phyloP scores from a whole-genome alignment of 2,329 filamentous ascomycete species.

The Fusarium drepaniforme region DNA sequence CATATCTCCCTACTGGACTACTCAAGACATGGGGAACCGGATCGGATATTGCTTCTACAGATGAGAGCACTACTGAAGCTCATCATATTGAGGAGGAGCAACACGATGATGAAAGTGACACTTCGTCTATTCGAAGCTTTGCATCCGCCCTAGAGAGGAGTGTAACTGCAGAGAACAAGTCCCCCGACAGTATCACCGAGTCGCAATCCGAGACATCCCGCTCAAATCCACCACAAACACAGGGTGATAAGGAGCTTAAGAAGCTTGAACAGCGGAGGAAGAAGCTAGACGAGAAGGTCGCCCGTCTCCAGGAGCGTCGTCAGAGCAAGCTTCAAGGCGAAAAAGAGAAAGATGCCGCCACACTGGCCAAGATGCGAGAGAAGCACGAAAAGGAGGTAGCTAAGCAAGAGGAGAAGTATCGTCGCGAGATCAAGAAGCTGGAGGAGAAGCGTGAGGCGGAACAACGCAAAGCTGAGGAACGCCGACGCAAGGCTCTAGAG shows the following conservation, averaged over 20 bases:
- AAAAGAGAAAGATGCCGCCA: constrained; percentile 62
- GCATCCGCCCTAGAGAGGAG: constrained; percentile 60
- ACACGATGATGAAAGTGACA: constrained; percentile 53
- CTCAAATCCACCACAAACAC: constrained; percentile 39
- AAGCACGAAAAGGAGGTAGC: constrained; percentile 73
- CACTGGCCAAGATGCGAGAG: constrained; percentile 69
- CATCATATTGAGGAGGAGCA: constrained; percentile 40
- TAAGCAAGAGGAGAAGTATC: constrained; percentile 76
- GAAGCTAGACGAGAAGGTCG: constrained; percentile 73
- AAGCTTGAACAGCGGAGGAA: constrained; percentile 71
- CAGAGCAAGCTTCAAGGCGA: constrained; percentile 60
- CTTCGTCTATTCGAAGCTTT: constrained; percentile 62
- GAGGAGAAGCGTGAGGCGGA: constrained; percentile 74
- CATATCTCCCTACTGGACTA: constrained; percentile 56
- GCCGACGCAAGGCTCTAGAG: constrained; percentile 63
- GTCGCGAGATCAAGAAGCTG: constrained; percentile 72
- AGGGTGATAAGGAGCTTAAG: constrained; percentile 71
- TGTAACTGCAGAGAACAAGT: constrained; percentile 46
- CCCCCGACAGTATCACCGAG: constrained; percentile 40
- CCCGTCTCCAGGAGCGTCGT: constrained; percentile 64
- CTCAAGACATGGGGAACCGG: constrained; percentile 46
- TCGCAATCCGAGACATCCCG: constrained; percentile 56
- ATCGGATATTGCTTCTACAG: constrained; percentile 42
- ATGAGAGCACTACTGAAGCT: constrained; percentile 42
- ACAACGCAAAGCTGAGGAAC: constrained; percentile 68